phyloP scores from a whole-genome alignment of 23 red algal genomes.

The Gracilaria domingensis region DNA sequence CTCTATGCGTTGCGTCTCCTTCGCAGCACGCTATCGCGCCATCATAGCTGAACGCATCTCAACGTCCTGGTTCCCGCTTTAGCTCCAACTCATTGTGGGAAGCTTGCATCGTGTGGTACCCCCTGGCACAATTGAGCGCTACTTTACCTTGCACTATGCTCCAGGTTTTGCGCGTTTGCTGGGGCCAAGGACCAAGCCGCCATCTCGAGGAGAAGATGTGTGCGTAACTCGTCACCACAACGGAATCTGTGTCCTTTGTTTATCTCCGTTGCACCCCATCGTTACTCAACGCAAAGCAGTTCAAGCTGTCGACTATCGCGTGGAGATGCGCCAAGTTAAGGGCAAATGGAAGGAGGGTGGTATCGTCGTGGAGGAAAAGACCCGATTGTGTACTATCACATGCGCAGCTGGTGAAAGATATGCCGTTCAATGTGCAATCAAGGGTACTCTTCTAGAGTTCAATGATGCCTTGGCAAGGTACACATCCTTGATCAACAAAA shows the following conservation, averaged over 20 bases:
- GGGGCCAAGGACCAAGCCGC: constrained; percentile 6
- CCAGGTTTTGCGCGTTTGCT: constrained; percentile 26
- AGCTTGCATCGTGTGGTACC: constrained; percentile 38
- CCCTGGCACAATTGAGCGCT: constrained; percentile 59
- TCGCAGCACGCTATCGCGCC: too few relatives aligned
- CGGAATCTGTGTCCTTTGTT: constrained; percentile 65
- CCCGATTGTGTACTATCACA: too few relatives aligned
- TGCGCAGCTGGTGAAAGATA: too few relatives aligned
- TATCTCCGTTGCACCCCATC: constrained; percentile 72
- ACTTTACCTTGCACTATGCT: constrained; percentile 72
- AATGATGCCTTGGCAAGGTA: too few relatives aligned
- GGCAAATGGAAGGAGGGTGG: constrained; percentile 88
- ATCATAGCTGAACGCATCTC: too few relatives aligned
- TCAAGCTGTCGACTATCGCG: constrained; percentile 59
- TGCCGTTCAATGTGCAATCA: too few relatives aligned
- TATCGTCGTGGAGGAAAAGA: constrained; percentile 63
- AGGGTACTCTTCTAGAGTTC: too few relatives aligned
- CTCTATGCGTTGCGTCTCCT: too few relatives aligned
- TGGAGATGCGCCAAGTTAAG: constrained; percentile 32
- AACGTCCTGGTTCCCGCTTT: too few relatives aligned
- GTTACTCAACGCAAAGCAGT: constrained; percentile 35
- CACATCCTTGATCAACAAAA: too few relatives aligned
- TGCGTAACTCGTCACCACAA: constrained; percentile 74
- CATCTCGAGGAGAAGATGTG: constrained; percentile 62
- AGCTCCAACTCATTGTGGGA: neutral